These are phyloP conservation scores for Acanthamoeba culbertsoni DNA, from an alignment of 208 protist genomes.

Conservation along the genomic window DNA sequence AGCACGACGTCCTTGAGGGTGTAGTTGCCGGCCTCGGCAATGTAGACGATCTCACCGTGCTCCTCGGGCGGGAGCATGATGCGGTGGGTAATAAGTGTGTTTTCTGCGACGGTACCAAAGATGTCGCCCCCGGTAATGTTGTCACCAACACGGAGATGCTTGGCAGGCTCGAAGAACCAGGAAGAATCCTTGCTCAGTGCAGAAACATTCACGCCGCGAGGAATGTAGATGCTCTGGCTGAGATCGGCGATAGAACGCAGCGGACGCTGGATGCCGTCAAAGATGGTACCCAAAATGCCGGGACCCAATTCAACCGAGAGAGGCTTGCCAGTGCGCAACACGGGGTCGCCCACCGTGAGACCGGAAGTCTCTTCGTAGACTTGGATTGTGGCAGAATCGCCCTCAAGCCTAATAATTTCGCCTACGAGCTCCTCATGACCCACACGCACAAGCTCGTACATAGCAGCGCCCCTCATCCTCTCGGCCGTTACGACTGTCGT, in stretches of 20 bases:
- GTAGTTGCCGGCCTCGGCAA: constrained; percentile 74
- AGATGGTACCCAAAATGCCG: constrained; percentile 98
- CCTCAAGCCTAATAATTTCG: constrained; percentile 99
- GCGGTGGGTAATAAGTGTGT: constrained; percentile 94
- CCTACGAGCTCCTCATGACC: constrained; percentile 97
- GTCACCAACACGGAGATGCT: constrained; percentile 90
- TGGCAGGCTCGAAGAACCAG: constrained; percentile 95
- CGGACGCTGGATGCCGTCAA: constrained; percentile 99
- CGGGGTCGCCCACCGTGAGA: constrained; percentile 99
- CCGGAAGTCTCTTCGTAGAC: constrained; percentile 99
- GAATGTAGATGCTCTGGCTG: constrained; percentile 97
- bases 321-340: constrained; percentile 98
- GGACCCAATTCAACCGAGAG: constrained; percentile 99
- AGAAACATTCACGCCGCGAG: constrained; percentile 96
- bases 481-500: constrained; percentile 97
- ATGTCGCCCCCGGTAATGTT: constrained; percentile 96
- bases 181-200: constrained; percentile 91
- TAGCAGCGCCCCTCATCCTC: constrained; percentile 98
- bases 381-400: constrained; percentile 96
- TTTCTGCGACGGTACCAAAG: constrained; percentile 95
- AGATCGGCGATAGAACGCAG: constrained; percentile 96
- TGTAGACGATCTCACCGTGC: constrained; percentile 68
- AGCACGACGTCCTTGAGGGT: constrained; percentile 63
- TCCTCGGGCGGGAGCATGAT: constrained; percentile 95
- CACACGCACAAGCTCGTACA: constrained; percentile 95